Conservation (phyloP, 2,329 filamentous ascomycete genomes). For the Pyrenophora graminea region DNA sequence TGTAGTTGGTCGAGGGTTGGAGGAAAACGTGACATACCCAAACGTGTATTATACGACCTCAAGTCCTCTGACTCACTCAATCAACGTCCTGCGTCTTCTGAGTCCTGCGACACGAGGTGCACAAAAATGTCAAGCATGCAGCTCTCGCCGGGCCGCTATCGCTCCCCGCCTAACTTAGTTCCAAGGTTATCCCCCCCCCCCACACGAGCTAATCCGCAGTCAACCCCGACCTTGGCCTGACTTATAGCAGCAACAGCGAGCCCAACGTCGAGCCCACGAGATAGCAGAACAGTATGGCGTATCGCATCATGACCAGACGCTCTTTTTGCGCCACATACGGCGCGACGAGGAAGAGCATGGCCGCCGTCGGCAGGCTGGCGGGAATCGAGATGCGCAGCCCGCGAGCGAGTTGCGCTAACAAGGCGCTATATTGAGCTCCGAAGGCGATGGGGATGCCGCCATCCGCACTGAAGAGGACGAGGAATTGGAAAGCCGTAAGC, state of each 20-base stretch:
- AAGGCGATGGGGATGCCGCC: slow-evolving; percentile 2
- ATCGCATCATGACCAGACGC: slow-evolving; percentile 21
- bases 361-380: slow-evolving; percentile 25
- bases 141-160: slow-evolving; percentile 23
- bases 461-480: slow-evolving; percentile 23
- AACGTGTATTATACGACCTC: slow-evolving; percentile 1
- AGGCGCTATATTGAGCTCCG: slow-evolving; percentile 5
- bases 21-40: slow-evolving; percentile 10
- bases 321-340: slow-evolving; percentile 25
- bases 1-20: not conserved
- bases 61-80: slow-evolving; percentile 17
- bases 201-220: slow-evolving; percentile 10
- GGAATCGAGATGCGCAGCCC: slow-evolving; percentile 27
- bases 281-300: slow-evolving; percentile 30
- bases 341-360: slow-evolving; percentile 25
- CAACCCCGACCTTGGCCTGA: not conserved
- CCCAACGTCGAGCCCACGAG: slow-evolving; percentile 26
- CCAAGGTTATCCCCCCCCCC: not conserved
- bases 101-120: slow-evolving; percentile 8
- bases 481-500: slow-evolving; percentile 18
- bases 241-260: slow-evolving; percentile 21
- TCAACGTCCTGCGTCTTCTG: slow-evolving; percentile 24
- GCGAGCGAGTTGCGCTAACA: slow-evolving; percentile 19
- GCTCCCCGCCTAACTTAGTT: slow-evolving; percentile 3
- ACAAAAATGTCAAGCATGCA: slow-evolving; percentile 9